Percentiles rank a stretch among this genome's conserved stretches.
phyloP scores from a whole-genome alignment of 192 early-diverging fungal genomes.

The Chytriomyces confervae region DNA sequence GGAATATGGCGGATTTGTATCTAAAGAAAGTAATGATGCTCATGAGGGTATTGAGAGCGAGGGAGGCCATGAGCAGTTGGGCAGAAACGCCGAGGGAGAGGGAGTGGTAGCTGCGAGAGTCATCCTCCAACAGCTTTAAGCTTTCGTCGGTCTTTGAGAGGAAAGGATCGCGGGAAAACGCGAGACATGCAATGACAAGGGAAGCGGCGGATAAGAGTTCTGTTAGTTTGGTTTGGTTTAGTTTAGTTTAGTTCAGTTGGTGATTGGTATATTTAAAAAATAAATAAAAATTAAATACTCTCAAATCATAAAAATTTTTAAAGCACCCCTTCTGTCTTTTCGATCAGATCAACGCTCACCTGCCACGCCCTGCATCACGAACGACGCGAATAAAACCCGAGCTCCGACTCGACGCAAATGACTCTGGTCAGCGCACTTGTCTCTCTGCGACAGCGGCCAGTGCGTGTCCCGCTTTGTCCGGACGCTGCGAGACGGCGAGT shows the following conservation, averaged over 20 bases:
- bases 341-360: neutral
- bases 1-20: conserved; percentile 1
- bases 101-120: too few species aligned
- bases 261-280: neutral
- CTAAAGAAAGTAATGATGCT: conserved; percentile 17
- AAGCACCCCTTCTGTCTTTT: too few species aligned
- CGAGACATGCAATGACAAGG: neutral
- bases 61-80: conserved; percentile 2
- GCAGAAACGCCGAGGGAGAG: neutral
- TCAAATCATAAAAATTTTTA: too few species aligned
- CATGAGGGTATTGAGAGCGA: conserved; percentile 11
- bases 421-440: too few species aligned
- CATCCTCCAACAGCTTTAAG: too few species aligned
- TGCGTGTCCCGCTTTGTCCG: too few species aligned
- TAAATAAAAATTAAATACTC: neutral
- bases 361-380: too few species aligned
- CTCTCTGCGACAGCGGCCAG: too few species aligned
- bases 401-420: too few species aligned
- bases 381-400: too few species aligned
- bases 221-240: neutral
- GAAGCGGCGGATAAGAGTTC: neutral
- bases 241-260: too few species aligned
- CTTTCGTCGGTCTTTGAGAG: neutral
- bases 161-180: neutral
- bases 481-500: too few species aligned